These are phyloP conservation scores for Amanita rubescens DNA, from an alignment of 768 basidiomycete species.

Conservation along the genomic window DNA sequence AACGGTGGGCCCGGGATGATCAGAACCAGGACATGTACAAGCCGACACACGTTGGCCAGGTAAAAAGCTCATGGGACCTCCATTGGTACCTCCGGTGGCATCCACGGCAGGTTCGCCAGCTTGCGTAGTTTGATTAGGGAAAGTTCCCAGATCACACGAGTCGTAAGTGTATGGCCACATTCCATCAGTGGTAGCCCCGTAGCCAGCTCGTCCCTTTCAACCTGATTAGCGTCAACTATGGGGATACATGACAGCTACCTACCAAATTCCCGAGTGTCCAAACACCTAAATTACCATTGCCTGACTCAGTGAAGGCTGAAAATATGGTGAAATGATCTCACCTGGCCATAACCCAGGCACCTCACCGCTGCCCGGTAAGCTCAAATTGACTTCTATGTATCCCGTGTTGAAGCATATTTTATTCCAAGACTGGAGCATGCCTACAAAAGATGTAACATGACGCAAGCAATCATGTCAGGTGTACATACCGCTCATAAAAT, in stretches of 20 bases:
- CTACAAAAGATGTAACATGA: constrained; percentile 19
- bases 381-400: constrained; percentile 78
- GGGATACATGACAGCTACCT: constrained; percentile 14
- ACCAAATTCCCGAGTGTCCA: constrained; percentile 78
- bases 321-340: constrained; percentile 19
- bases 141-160: constrained; percentile 80
- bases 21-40: constrained; percentile 80
- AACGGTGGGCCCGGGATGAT: constrained; percentile 81
- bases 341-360: constrained; percentile 86
- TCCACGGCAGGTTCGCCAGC: constrained; percentile 54
- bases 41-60: constrained; percentile 84
- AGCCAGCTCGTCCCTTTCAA: constrained; percentile 75
- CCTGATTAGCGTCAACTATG: not conserved
- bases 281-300: constrained; percentile 28
- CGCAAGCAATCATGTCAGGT: constrained; percentile 20
- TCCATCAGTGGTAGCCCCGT: constrained; percentile 85
- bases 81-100: constrained; percentile 42
- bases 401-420: constrained; percentile 93
- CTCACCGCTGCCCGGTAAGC: constrained; percentile 55
- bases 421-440: constrained; percentile 85
- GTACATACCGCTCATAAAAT: constrained; percentile 69
- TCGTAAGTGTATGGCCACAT: constrained; percentile 84
- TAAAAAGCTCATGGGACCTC: constrained; percentile 59
- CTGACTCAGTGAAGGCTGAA: not conserved
- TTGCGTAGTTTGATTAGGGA: constrained; percentile 66